Evolutionary conservation across 768 basidiomycete genomes (phyloP).

Genomic region (Leucogyrophana mollusca): DNA sequence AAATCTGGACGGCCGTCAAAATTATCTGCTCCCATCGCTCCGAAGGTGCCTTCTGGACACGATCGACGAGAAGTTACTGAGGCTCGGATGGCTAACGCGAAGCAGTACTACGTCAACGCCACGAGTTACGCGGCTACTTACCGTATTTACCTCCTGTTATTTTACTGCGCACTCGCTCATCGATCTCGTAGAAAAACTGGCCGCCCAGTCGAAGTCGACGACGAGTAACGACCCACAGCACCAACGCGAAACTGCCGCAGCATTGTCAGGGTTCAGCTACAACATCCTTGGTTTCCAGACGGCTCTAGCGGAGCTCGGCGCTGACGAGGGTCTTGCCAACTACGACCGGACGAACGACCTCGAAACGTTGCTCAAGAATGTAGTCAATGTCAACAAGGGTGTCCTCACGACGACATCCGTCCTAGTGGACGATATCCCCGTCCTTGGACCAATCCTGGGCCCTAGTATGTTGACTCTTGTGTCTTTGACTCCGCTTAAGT

Average conservation of each 20-base stretch:
- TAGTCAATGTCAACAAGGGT: constrained; percentile 49
- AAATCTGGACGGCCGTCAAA: too few species aligned
- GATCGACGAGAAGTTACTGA: constrained; percentile 3
- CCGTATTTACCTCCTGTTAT: constrained; percentile 15
- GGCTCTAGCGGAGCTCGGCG: constrained; percentile 24
- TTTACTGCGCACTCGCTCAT: background rate
- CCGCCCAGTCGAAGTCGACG: constrained; percentile 28
- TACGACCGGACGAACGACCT: constrained; percentile 44
- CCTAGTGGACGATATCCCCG: constrained; percentile 40
- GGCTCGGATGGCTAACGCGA: constrained; percentile 1
- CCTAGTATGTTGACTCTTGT: constrained; percentile 44
- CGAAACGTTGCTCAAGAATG: constrained; percentile 48
- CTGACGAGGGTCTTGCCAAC: constrained; percentile 50
- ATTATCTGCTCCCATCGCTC: background rate
- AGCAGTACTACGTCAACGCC: constrained; percentile 19
- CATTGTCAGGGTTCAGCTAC: constrained; percentile 34
- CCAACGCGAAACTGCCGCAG: constrained; percentile 35
- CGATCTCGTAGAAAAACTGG: constrained; percentile 28
- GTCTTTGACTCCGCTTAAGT: constrained; percentile 1
- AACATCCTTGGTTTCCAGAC: constrained; percentile 30
- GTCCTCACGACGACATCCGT: constrained; percentile 30
- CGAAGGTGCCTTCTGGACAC: background rate
- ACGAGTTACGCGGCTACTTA: constrained; percentile 20
- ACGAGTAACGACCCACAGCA: constrained; percentile 31
- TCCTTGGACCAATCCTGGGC: constrained; percentile 49